Evolutionary conservation across 2,329 filamentous ascomycete species (phyloP), one percentile per base, ranked within the genome.

Genomic region (Thielaviopsis musarum): DNA sequence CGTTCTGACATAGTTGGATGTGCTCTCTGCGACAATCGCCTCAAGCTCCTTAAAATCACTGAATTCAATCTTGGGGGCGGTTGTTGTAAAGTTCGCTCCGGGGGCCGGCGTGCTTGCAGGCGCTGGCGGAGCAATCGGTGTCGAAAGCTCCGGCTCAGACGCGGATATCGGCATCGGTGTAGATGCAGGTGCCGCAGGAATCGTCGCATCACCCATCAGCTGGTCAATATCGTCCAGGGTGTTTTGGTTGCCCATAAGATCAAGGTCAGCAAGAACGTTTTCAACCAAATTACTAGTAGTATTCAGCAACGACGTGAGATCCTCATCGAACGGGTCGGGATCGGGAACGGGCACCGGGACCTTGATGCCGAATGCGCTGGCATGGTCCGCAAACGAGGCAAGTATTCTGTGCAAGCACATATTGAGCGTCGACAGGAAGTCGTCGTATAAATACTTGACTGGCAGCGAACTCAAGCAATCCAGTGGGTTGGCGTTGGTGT

Each of bases 1-100:
- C 4, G 70, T 75, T 60, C 71, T 71, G 49, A 75, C 73, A 57
- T 75, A 75, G 59, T 74, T 72, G 10, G 70, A 71, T 0, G 73
- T 75, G 62, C 72, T 74, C 63, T 74, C 71, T 0, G 71, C 72
- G 12, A 75, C 72, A 22, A 74, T 65, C 7, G 73, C 73, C 61
- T 73, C 70, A 5, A 75, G 66, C 51, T 74, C 72, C 62, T 74
- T 71, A 56, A 73, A 72, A 59, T 75, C 72, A 7, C 68, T 72
- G 12, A 61, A 61, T n/a, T 62, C 57, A 17, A 62, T 55, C 48
- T 64, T 63, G 21, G 53, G 49, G 52, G 62, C 54, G 9, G 57
- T 62, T 38, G 62, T 63, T 62, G 70, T 69, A 54, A 66, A 66
- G 21, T 66, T 69, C 1, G 66, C 66, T 48, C 67, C 67, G 9